Conservation (phyloP, 2,329 filamentous ascomycete genomes). For the Colletotrichum agaves region DNA sequence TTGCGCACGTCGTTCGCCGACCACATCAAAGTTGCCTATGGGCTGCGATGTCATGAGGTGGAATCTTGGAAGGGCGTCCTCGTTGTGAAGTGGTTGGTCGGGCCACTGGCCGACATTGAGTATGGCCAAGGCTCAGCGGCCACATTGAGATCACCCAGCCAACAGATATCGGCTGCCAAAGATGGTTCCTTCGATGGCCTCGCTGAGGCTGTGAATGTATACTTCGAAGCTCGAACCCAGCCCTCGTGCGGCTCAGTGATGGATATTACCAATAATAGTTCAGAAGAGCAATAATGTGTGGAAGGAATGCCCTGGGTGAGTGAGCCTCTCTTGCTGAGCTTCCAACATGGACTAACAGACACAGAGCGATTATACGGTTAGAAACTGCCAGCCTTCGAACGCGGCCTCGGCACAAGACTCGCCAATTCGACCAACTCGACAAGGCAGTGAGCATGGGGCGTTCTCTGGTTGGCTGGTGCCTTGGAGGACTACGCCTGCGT, state of each 20-base stretch:
- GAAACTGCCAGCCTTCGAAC: not conserved
- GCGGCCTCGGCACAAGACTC: not conserved
- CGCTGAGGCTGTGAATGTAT: constrained; percentile 25
- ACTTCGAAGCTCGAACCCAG: not conserved
- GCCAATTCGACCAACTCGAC: not conserved
- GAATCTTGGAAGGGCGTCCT: not conserved
- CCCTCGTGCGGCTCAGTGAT: constrained; percentile 2
- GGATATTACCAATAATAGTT: constrained; percentile 1
- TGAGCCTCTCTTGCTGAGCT: constrained; percentile 4
- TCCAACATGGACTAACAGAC: constrained; percentile 3
- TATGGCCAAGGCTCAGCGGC: not conserved
- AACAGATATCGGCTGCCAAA: not conserved
- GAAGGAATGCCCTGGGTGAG: not conserved
- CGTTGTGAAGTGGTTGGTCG: not conserved
- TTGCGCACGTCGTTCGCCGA: not conserved
- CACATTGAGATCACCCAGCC: not conserved
- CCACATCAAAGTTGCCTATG: not conserved
- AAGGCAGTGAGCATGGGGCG: not conserved
- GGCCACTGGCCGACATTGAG: not conserved
- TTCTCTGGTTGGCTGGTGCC: not conserved
- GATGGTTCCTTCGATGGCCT: constrained; percentile 14
- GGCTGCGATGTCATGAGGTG: not conserved
- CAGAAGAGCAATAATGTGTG: not conserved
- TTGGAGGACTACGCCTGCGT: constrained; percentile 8
- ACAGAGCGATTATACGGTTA: not conserved